Conservation (phyloP, 495 filamentous ascomycete species). For the Penicillium argentinense region DNA sequence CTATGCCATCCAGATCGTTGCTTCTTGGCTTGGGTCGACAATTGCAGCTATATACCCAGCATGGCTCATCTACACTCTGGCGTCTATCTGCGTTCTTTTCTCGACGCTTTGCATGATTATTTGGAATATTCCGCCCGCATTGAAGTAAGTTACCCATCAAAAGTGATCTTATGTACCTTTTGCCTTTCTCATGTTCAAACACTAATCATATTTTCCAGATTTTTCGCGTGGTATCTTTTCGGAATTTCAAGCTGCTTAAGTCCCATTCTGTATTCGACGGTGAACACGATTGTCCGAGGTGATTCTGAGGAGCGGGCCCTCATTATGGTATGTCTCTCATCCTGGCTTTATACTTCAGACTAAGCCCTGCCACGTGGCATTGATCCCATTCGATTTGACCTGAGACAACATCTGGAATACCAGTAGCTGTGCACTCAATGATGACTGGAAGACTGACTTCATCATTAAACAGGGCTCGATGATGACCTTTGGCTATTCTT, state of each 20-base stretch:
- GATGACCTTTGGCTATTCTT: constrained; percentile 53
- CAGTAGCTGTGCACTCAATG: too few species aligned
- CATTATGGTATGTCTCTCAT: constrained; percentile 34
- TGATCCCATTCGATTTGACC: too few species aligned
- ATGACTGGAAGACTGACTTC: constrained; percentile 8
- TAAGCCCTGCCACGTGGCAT: too few species aligned
- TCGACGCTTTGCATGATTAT: constrained; percentile 45
- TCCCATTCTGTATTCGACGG: constrained; percentile 47
- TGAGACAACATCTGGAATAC: too few species aligned
- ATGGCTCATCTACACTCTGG: constrained; percentile 43
- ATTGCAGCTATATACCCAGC: constrained; percentile 45
- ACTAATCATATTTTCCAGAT: constrained; percentile 21
- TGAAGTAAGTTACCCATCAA: constrained; percentile 38
- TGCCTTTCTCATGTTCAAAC: not conserved
- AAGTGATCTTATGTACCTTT: not conserved
- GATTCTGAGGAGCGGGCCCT: constrained; percentile 49
- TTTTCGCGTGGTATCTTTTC: constrained; percentile 48
- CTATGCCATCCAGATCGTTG: constrained; percentile 42
- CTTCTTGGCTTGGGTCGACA: constrained; percentile 46
- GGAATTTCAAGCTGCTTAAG: constrained; percentile 41
- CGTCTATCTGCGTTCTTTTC: constrained; percentile 33
- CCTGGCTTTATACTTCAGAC: not conserved
- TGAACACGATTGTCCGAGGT: constrained; percentile 45
- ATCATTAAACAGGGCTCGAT: constrained; percentile 38
- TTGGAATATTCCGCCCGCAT: constrained; percentile 41